Conservation (phyloP, 257 asterid genomes). For the Henckelia pumila region DNA sequence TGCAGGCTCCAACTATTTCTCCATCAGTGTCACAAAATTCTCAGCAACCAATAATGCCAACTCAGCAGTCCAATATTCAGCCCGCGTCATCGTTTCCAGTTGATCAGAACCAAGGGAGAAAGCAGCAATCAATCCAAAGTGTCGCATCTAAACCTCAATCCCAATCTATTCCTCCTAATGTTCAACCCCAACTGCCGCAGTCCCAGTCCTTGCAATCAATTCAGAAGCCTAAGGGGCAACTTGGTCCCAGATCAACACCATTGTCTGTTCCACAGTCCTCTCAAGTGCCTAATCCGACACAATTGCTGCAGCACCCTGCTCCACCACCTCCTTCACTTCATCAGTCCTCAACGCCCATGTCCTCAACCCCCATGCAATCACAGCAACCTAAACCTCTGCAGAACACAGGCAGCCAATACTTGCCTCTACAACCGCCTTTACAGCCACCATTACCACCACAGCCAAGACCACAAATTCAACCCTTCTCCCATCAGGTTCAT, state of each 20-base stretch:
- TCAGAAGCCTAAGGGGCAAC: constrained; percentile 57
- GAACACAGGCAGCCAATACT: constrained; percentile 50
- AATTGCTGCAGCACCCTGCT: constrained; percentile 60
- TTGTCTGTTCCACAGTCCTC: constrained; percentile 54
- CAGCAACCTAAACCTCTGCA: constrained; percentile 67
- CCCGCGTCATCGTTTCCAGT: constrained; percentile 46
- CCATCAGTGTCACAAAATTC: constrained; percentile 49
- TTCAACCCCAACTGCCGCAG: constrained; percentile 45
- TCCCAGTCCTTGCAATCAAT: constrained; percentile 37
- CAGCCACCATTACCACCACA: constrained; percentile 74
- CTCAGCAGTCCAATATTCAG: constrained; percentile 51
- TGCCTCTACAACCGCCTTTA: constrained; percentile 50
- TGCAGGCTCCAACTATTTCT: constrained; percentile 49
- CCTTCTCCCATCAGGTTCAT: constrained; percentile 69
- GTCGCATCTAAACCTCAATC: constrained; percentile 38
- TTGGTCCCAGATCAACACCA: constrained; percentile 47
- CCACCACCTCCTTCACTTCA: constrained; percentile 56
- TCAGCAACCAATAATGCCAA: constrained; percentile 49
- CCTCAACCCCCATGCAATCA: constrained; percentile 53
- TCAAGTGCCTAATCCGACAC: constrained; percentile 53
- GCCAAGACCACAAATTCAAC: constrained; percentile 52
- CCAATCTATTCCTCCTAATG: constrained; percentile 43
- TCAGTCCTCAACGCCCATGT: constrained; percentile 51
- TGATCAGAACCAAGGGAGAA: constrained; percentile 61
- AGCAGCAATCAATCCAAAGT: constrained; percentile 57